Evolutionary conservation across 768 basidiomycete species (phyloP).

Genomic region (Leccinum incarnatum): DNA sequence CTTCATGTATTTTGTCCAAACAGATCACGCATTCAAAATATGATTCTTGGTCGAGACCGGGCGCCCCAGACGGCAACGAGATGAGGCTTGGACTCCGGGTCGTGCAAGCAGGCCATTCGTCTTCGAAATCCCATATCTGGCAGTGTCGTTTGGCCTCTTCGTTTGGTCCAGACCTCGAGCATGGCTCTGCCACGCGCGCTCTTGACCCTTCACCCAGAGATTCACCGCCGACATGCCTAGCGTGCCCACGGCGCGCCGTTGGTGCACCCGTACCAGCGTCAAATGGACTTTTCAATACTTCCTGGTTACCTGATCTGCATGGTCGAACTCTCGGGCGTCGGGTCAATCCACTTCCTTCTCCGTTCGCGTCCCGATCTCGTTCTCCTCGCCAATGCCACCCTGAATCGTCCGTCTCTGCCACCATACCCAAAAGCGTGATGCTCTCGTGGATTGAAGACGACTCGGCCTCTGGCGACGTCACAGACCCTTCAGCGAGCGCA

Average conservation of each 20-base stretch:
- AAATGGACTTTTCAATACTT: neutral
- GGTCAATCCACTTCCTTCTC: neutral
- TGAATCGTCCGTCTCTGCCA: conserved; percentile 38
- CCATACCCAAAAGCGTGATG: conserved; percentile 41
- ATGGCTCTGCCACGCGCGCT: neutral
- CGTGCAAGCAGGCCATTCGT: conserved; percentile 2
- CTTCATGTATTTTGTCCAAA: conserved; percentile 44
- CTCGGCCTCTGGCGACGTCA: conserved; percentile 17
- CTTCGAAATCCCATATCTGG: conserved; percentile 20
- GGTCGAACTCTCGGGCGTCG: neutral
- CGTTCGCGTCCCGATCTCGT: neutral
- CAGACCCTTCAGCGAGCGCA: conserved; percentile 30
- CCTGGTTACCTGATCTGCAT: conserved; percentile 2
- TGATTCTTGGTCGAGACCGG: conserved; percentile 5
- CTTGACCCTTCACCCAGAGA: conserved; percentile 8
- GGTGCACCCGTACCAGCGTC: neutral
- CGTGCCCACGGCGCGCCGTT: neutral
- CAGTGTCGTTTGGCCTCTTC: conserved; percentile 24
- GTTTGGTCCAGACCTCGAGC: conserved; percentile 8
- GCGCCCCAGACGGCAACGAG: conserved; percentile 1
- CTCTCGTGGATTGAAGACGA: conserved; percentile 45
- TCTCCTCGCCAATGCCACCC: conserved; percentile 15
- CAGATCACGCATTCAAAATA: conserved; percentile 55
- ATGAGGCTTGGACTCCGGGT: neutral
- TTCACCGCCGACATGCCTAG: neutral